Conservation (phyloP, 140 eudicot genomes). For the Bidens hawaiensis region DNA sequence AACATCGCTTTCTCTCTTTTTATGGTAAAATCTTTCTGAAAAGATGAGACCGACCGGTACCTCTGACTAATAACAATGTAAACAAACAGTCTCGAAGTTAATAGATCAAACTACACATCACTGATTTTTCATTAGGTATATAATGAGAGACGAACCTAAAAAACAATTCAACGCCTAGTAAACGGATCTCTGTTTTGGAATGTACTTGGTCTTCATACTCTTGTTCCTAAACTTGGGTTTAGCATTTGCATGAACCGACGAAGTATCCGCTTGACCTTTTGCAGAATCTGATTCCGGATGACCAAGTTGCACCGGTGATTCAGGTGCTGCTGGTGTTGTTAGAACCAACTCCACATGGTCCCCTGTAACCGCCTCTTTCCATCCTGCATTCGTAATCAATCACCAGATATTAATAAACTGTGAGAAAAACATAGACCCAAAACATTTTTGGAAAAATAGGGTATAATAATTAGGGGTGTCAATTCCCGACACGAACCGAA, state of each 20-base stretch:
- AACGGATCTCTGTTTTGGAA: constrained; percentile 32
- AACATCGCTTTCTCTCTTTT: constrained; percentile 12
- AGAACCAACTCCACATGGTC: constrained; percentile 65
- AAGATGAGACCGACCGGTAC: constrained; percentile 25
- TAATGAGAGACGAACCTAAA: constrained; percentile 23
- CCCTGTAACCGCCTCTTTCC: constrained; percentile 78
- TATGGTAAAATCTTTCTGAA: constrained; percentile 21
- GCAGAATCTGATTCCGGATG: constrained; percentile 27
- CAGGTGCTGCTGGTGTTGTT: constrained; percentile 32
- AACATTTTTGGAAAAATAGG: too few relatives aligned
- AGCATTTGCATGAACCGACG: constrained; percentile 17
- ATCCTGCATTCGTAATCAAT: constrained; percentile 45
- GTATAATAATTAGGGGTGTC: too few relatives aligned
- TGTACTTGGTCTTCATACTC: constrained; percentile 33
- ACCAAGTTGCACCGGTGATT: constrained; percentile 19
- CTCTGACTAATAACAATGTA: constrained; percentile 25
- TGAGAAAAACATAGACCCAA: not conserved
- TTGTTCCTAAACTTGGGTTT: constrained; percentile 32
- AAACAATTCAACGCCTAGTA: constrained; percentile 17
- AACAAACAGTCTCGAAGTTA: constrained; percentile 7
- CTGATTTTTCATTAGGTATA: constrained; percentile 25
- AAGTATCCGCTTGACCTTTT: constrained; percentile 27
- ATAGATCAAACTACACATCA: constrained; percentile 30
- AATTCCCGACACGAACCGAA: too few relatives aligned
- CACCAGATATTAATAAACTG: not conserved